Evolutionary conservation across 148 eudicot genomes (phyloP).

Genomic region (Pharnaceum exiguum): DNA sequence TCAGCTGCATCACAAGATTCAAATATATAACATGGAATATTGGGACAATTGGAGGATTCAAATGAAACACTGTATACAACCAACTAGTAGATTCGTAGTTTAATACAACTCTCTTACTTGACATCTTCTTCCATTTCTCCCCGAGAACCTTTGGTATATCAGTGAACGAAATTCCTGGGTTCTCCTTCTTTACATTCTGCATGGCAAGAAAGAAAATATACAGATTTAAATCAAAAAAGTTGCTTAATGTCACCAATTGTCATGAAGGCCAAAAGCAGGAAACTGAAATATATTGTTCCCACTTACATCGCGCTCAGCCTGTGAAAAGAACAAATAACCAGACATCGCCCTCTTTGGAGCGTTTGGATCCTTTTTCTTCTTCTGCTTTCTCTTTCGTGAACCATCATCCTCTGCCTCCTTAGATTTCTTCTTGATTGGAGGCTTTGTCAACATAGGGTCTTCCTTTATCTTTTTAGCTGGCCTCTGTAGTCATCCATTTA

Average conservation of each 20-base stretch:
- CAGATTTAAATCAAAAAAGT: background rate
- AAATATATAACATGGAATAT: too few species aligned
- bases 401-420: constrained; percentile 69
- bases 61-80: too few species aligned
- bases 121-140: constrained; percentile 72
- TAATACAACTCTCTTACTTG: constrained; percentile 37
- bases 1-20: constrained; percentile 47
- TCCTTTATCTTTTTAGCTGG: constrained; percentile 76
- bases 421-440: constrained; percentile 55
- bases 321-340: constrained; percentile 76
- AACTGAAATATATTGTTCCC: background rate
- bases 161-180: constrained; percentile 57
- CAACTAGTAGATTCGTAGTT: background rate
- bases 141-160: constrained; percentile 75
- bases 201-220: background rate
- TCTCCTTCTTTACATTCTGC: constrained; percentile 68
- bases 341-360: constrained; percentile 81
- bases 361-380: constrained; percentile 93
- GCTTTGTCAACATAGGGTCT: constrained; percentile 49
- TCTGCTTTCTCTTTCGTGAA: constrained; percentile 73
- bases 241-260: background rate
- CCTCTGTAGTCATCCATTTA: constrained; percentile 36
- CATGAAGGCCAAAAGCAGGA: background rate
- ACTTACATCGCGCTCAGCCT: constrained; percentile 78
- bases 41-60: too few species aligned